Evolutionary conservation across 257 asterid species (phyloP).

Genomic region (Petrea volubilis): DNA sequence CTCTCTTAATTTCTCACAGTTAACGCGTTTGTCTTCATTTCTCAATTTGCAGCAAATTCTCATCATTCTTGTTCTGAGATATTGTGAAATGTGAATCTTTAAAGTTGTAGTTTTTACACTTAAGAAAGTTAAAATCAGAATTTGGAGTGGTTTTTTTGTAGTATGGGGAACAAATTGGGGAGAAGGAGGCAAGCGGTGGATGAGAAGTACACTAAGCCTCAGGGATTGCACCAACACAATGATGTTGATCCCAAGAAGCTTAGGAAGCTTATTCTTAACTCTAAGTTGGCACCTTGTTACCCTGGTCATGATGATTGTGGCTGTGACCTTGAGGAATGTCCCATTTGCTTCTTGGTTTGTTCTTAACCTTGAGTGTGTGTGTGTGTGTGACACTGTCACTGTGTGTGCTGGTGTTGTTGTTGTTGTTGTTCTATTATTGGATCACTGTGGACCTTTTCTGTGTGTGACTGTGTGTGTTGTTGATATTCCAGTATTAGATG

Average conservation of each 20-base stretch:
- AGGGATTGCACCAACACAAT: slow-evolving; percentile 92
- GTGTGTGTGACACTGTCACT: no score
- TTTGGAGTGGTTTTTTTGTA: slow-evolving; percentile 21
- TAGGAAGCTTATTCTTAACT: slow-evolving; percentile 84
- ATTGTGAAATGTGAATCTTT: slow-evolving; percentile 34
- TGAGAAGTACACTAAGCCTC: slow-evolving; percentile 99
- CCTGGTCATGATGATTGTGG: slow-evolving; percentile 92
- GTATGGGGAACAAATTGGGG: slow-evolving; percentile 98
- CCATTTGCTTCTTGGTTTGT: slow-evolving; percentile 99
- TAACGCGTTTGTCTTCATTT: slow-evolving; percentile 16
- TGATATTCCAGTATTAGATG: no score
- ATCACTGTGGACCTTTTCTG: no score
- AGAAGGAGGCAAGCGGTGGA: slow-evolving; percentile 93
- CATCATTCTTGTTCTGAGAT: slow-evolving; percentile 4
- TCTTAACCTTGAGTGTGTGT: no score
- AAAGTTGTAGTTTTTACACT: no score
- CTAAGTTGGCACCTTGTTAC: slow-evolving; percentile 96
- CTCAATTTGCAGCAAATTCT: slow-evolving; percentile 22
- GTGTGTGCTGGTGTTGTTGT: no score
- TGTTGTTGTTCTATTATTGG: no score
- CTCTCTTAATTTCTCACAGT: slow-evolving; percentile 10
- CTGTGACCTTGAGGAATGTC: slow-evolving; percentile 92
- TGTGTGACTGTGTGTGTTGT: no score
- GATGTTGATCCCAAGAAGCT: slow-evolving; percentile 99
- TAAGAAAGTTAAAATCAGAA: no score